Base-by-base conservation (phyloP, 2,329 filamentous ascomycete species). In the Pezicula rhizophila region DNA sequence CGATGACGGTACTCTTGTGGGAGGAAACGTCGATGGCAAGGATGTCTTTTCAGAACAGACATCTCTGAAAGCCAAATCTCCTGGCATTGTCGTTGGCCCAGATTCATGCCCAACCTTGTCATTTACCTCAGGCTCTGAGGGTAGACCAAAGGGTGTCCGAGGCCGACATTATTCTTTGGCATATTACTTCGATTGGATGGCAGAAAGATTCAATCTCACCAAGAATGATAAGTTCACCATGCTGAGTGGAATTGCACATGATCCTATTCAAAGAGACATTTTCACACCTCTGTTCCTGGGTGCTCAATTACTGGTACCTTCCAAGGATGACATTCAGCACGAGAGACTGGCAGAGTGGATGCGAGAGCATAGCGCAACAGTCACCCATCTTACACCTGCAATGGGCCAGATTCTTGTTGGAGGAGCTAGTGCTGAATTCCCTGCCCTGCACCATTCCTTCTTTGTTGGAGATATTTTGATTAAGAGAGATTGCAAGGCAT, bases 371-470 rank as follows among this genome's bases (percentile, higher is more conserved):
- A 71, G 77, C 48, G 81, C 87, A 2, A 95, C 84, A 14, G 87
- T 90, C 17, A 89, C 86, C 11, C 93, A 97, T 68, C 71, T 97
- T 35, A 99, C 93, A 1, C 93, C 93, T 8, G 93, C 93, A 49
- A 96, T 97, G 91, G 91, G 91, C 48, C 89, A 96, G 60, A 93
- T 97, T 52, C 72, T 97, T 2, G 84, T 92, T n/a, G 91, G 90
- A 39, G 89, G 87, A 57, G 87, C 89, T 20, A 84, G 73, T 3
- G 83, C 88, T 0, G 68, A 87, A 56, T 95, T 96, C 61, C 85
- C 89, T 1, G 75, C 78, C 11, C 74, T 97, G n/a, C 76, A 85
- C 50, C 76, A 82, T 49, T 89, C 84, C 15, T 92, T 97, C 74
- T 97, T 92, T 54, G 92, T 97, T 1, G 93, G 93, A 28, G 92